Conservation (phyloP, 208 protist genomes). For the Tritrichomonas foetus region DNA sequence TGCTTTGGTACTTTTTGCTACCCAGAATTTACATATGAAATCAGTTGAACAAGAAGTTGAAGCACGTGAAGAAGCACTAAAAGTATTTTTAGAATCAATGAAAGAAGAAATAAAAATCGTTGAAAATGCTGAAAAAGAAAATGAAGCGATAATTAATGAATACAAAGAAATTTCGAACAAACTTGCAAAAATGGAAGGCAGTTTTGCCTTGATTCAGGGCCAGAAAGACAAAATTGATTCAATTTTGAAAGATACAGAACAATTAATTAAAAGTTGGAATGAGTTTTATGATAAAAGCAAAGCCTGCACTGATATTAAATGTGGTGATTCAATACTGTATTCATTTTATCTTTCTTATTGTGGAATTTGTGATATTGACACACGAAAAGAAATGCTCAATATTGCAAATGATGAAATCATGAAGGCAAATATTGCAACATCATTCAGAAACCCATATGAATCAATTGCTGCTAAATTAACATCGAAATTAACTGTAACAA, state of each 20-base stretch:
- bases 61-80: background rate
- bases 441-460: background rate
- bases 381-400: background rate
- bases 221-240: background rate
- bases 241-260: background rate
- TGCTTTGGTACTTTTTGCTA: background rate
- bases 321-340: background rate
- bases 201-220: background rate
- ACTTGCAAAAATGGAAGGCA: background rate
- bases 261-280: background rate
- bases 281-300: background rate
- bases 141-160: background rate
- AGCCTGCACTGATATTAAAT: background rate
- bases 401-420: background rate
- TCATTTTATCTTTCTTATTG: slow-evolving; percentile 24
- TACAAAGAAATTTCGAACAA: background rate
- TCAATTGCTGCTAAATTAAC: background rate
- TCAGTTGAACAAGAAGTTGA: background rate
- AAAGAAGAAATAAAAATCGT: background rate
- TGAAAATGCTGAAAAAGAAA: background rate
- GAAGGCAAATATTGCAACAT: background rate
- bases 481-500: background rate
- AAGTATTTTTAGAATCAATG: background rate
- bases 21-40: background rate
- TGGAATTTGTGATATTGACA: background rate